Evolutionary conservation across 805 yeast genomes (phyloP).

Genomic region (Blastobotrys peoriensis): DNA sequence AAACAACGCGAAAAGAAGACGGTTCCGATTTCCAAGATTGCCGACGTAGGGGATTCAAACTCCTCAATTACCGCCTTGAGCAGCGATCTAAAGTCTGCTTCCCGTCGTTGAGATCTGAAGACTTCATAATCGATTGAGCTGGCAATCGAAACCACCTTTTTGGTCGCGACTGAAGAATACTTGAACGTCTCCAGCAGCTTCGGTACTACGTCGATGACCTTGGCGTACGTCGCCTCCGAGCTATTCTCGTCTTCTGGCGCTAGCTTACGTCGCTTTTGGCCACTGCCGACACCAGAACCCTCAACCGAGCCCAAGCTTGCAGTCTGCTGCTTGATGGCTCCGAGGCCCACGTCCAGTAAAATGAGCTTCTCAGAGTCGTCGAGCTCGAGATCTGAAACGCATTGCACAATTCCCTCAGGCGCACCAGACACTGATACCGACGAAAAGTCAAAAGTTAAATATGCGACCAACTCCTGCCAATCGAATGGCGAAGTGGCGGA

Average conservation of each 20-base stretch:
- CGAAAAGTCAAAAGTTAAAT: slow-evolving; percentile 35
- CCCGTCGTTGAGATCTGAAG: slow-evolving; percentile 18
- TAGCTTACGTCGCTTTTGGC: neutral
- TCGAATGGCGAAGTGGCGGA: neutral
- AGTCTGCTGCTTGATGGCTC: slow-evolving; percentile 29
- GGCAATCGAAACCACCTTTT: slow-evolving; percentile 19
- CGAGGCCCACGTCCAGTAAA: slow-evolving; percentile 20
- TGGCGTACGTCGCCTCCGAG: slow-evolving; percentile 11
- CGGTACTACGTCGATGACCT: slow-evolving; percentile 18
- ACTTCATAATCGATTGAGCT: slow-evolving; percentile 19
- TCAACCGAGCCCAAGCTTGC: slow-evolving; percentile 12
- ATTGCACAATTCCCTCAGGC: neutral
- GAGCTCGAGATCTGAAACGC: slow-evolving; percentile 5
- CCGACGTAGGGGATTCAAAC: slow-evolving; percentile 2
- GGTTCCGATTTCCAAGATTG: neutral
- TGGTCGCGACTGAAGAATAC: slow-evolving; percentile 19
- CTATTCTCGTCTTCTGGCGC: slow-evolving; percentile 7
- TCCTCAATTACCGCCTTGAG: slow-evolving; percentile 16
- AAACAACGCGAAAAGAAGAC: neutral
- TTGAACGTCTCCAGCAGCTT: slow-evolving; percentile 21
- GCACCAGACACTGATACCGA: slow-evolving; percentile 1
- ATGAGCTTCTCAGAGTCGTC: slow-evolving; percentile 8
- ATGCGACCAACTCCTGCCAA: slow-evolving; percentile 39
- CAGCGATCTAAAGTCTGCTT: slow-evolving; percentile 21
- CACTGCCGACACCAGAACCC: neutral